A percentile compares a stretch with the other conserved stretches of the same genome.
These are phyloP conservation scores for Multifurca ochricompacta DNA, from an alignment of 768 basidiomycete species.

Conservation along the genomic window DNA sequence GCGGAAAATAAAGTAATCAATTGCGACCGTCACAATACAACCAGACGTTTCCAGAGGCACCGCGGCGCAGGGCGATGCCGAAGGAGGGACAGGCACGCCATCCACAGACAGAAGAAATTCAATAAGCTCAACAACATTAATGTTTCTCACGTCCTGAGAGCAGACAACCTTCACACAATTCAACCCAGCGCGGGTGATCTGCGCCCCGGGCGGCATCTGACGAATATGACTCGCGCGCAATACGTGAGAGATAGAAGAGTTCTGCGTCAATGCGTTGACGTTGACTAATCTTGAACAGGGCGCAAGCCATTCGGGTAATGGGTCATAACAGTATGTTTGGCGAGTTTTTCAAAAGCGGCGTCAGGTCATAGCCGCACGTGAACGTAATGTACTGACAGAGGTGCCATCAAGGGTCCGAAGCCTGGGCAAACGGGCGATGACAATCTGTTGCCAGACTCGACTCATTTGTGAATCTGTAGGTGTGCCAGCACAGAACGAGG, in stretches of 20 bases:
- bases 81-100: neutral
- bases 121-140: neutral
- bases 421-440: conserved; percentile 61
- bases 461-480: conserved; percentile 31
- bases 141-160: neutral
- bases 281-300: conserved; percentile 45
- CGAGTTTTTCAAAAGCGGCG: neutral
- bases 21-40: neutral
- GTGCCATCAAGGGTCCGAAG: conserved; percentile 58
- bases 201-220: conserved; percentile 37
- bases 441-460: conserved; percentile 46
- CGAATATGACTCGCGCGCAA: conserved; percentile 40
- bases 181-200: conserved; percentile 58
- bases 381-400: conserved; percentile 35
- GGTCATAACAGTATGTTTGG: neutral
- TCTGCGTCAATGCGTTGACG: conserved; percentile 77
- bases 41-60: no score
- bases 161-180: conserved; percentile 53
- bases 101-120: neutral
- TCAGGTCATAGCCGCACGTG: neutral
- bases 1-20: neutral
- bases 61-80: neutral
- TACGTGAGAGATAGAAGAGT: conserved; percentile 68
- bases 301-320: neutral
- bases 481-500: neutral